Conservation (phyloP, 352 stramenopile species). For the Phytophthora sansomeana region DNA sequence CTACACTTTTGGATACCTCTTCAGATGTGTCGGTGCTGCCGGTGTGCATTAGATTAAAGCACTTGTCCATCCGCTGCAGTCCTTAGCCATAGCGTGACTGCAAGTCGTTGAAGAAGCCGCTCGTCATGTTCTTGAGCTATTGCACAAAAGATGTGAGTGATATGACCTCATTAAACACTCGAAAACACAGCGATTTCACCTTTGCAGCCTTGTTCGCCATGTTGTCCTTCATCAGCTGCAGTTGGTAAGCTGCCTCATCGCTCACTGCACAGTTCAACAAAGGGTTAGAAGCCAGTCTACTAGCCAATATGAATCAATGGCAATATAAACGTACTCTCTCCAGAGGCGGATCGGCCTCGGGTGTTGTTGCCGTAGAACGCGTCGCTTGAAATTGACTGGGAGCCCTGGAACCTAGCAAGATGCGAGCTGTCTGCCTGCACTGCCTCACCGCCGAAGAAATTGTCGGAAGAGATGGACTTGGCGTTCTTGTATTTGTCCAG, state of each 20-base stretch:
- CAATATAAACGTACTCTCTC: slow-evolving; percentile 59
- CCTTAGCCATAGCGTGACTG: slow-evolving; percentile 82
- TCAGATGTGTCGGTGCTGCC: background rate
- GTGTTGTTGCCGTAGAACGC: slow-evolving; percentile 80
- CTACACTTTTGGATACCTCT: slow-evolving; percentile 16
- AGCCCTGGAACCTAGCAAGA: slow-evolving; percentile 79
- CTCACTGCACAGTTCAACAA: slow-evolving; percentile 42
- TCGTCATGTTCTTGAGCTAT: slow-evolving; percentile 92
- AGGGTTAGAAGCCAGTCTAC: background rate
- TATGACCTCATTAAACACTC: background rate
- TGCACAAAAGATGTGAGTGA: slow-evolving; percentile 3
- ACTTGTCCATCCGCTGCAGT: background rate
- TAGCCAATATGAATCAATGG: background rate
- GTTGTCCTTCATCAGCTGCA: slow-evolving; percentile 89
- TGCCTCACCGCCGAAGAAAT: slow-evolving; percentile 86
- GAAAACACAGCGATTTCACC: slow-evolving; percentile 34
- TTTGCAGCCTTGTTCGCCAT: slow-evolving; percentile 83
- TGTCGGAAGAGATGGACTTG: slow-evolving; percentile 92
- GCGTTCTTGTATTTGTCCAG: slow-evolving; percentile 93
- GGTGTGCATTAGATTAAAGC: slow-evolving; percentile 3
- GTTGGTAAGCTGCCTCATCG: slow-evolving; percentile 86
- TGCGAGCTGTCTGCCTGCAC: slow-evolving; percentile 64
- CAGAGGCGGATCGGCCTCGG: slow-evolving; percentile 64
- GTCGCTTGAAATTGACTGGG: slow-evolving; percentile 89
- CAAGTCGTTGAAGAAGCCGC: slow-evolving; percentile 88